phyloP scores from a whole-genome alignment of 2,329 filamentous ascomycete genomes.

The Diaporthe eres region DNA sequence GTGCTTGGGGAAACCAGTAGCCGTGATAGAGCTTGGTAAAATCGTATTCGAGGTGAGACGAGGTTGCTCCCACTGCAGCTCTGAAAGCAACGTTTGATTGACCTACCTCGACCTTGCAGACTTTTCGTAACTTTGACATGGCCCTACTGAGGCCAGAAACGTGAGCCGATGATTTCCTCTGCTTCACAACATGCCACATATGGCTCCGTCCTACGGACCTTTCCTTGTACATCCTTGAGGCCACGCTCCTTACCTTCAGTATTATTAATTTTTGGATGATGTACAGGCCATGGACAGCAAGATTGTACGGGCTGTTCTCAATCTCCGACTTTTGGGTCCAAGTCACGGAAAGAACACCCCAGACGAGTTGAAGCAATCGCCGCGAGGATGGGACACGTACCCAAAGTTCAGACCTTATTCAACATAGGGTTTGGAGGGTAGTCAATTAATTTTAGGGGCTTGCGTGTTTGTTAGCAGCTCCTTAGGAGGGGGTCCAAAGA shows the following conservation, averaged over 20 bases:
- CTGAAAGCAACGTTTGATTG: not conserved
- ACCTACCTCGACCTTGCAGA: not conserved
- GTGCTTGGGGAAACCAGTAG: slow-evolving; percentile 28
- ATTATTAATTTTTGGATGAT: not conserved
- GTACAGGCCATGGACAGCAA: not conserved
- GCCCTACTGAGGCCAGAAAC: slow-evolving; percentile 3
- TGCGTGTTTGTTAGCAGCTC: not conserved
- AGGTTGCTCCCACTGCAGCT: not conserved
- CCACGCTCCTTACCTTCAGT: not conserved
- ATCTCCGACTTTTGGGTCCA: slow-evolving; percentile 17
- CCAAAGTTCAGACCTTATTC: not conserved
- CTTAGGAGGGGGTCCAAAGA: too few species aligned
- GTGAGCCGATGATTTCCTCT: not conserved
- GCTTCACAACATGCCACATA: not conserved
- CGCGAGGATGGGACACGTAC: not conserved
- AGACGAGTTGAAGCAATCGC: not conserved
- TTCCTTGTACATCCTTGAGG: not conserved
- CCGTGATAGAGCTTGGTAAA: slow-evolving; percentile 17
- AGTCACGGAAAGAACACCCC: not conserved
- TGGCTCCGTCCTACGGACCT: not conserved
- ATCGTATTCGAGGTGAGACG: not conserved
- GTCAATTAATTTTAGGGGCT: not conserved
- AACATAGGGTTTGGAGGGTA: not conserved
- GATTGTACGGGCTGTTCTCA: not conserved
- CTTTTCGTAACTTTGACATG: slow-evolving; percentile 16